Percentiles rank a stretch among this genome's conserved stretches.
Evolutionary conservation across 352 stramenopile species (phyloP).

Genomic region (Pythium dissotocum): DNA sequence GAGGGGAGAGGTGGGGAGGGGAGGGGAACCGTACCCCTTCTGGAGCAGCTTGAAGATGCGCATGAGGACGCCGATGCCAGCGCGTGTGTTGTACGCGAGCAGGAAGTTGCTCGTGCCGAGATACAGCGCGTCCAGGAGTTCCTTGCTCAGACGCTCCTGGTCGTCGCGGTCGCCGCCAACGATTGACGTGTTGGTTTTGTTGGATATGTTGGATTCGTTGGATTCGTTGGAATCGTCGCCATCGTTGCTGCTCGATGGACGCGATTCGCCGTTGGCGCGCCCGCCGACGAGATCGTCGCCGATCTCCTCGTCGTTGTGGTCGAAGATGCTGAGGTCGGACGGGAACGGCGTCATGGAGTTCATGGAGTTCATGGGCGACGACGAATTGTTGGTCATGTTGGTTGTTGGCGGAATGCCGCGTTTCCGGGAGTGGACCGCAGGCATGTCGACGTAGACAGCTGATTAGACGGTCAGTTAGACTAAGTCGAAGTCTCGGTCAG

Average conservation of each 20-base stretch:
- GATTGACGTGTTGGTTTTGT: neutral
- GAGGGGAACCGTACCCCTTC: slow-evolving; percentile 37
- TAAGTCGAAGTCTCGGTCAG: no score
- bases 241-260: slow-evolving; percentile 9
- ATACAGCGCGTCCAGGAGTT: slow-evolving; percentile 71
- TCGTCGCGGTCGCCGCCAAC: neutral
- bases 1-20: neutral
- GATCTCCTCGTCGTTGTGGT: slow-evolving; percentile 28
- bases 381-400: slow-evolving; percentile 3
- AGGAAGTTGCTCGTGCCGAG: slow-evolving; percentile 84
- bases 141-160: slow-evolving; percentile 35
- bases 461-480: neutral
- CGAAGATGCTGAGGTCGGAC: slow-evolving; percentile 43
- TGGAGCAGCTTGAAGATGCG: slow-evolving; percentile 69
- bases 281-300: slow-evolving; percentile 25
- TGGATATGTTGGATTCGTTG: slow-evolving; percentile 3
- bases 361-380: neutral
- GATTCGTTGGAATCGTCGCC: slow-evolving; percentile 5
- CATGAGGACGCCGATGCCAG: slow-evolving; percentile 71
- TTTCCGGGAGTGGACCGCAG: neutral
- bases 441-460: neutral
- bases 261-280: slow-evolving; percentile 10
- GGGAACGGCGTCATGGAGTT: slow-evolving; percentile 30
- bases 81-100: slow-evolving; percentile 86
- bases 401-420: neutral